Base-by-base conservation (phyloP, 768 basidiomycete species). In the Panellus pusillus region DNA sequence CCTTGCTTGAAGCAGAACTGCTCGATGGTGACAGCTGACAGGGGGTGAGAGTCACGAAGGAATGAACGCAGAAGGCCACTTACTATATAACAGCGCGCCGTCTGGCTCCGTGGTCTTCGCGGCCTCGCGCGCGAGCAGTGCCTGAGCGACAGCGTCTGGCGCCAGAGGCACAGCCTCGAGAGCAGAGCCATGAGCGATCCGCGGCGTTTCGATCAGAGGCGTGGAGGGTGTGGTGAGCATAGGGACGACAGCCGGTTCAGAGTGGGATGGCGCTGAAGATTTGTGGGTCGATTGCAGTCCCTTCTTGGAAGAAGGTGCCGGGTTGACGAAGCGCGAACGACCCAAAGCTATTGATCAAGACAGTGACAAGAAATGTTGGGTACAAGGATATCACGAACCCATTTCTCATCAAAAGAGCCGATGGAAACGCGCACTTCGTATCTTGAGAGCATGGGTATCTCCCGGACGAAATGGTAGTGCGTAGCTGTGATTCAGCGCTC, bases 1-100 rank as follows among this genome's bases (percentile, higher is more conserved):
- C 82, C 84, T 19, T 77, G 63, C 66, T 91, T 91, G 77, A 83
- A 89, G 63, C 86, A 88, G 19, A 80, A 52, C 48, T 80, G 82
- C 24, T 83, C 82, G 51, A 91, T 70, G 44, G 79, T 74, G 55
- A 90, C 64, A 54, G 87, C 86, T 91, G n/a, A 80, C 6, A 87
- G 66, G 29, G 71, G 32, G 32, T 35, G 24, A 24, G 24, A 24
- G 6, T 2, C 24, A 24, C 6, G 24, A 24, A 24, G n/a, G n/a
- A n/a, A 32, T 32, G 7, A 32, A 13, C 7, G 31, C 2, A 42
- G 17, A 13, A 47, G 17, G 17, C 20, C 9, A 18, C 51, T 4
- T 27, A 56, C 55, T 57, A 32, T 61, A 57, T 19, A 57, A 32
- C 18, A 54, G 3, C 20, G 51, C 52, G 4, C 53, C 56, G 20